Percentiles rank a stretch among this genome's conserved stretches.
Evolutionary conservation across 108 stramenopile genomes (phyloP).

Genomic region (Stephanodiscus minutulus): DNA sequence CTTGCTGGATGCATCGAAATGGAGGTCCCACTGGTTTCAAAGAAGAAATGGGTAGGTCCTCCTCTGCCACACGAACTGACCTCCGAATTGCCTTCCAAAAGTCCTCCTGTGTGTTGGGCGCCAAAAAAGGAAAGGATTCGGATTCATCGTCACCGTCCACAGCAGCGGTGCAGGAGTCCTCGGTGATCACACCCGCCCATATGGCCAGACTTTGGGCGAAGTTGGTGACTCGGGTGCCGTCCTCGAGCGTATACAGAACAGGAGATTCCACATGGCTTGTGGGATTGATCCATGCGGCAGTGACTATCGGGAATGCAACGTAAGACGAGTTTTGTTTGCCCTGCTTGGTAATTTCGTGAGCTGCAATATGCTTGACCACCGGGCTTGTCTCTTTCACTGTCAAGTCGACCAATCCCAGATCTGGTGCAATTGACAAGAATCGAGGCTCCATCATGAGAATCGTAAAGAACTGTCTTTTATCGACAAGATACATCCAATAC

Average conservation of each 20-base stretch:
- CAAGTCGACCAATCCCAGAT: conserved; percentile 59
- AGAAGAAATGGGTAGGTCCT: conserved; percentile 5
- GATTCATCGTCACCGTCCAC: conserved; percentile 9
- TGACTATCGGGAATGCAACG: conserved; percentile 58
- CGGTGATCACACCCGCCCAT: conserved; percentile 37
- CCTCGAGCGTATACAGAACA: conserved; percentile 28
- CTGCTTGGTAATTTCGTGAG: conserved; percentile 34
- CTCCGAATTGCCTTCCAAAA: conserved; percentile 32
- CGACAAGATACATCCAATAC: conserved; percentile 62
- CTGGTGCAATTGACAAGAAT: conserved; percentile 59
- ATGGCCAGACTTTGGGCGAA: conserved; percentile 44
- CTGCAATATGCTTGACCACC: conserved; percentile 29
- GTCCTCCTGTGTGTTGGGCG: conserved; percentile 13
- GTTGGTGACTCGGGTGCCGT: conserved; percentile 59
- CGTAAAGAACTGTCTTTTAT: conserved; percentile 47
- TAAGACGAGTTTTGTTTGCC: conserved; percentile 35
- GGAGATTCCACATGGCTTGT: conserved; percentile 45
- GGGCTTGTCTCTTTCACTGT: conserved; percentile 28
- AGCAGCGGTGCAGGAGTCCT: conserved; percentile 11
- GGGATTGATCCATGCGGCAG: conserved; percentile 50
- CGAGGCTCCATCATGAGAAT: conserved; percentile 56
- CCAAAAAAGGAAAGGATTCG: neutral
- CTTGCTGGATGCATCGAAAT: conserved; percentile 33
- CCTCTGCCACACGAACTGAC: conserved; percentile 33
- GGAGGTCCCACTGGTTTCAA: conserved; percentile 13